phyloP scores from a whole-genome alignment of 2,329 filamentous ascomycete genomes.

The Aspergillus clavatus region DNA sequence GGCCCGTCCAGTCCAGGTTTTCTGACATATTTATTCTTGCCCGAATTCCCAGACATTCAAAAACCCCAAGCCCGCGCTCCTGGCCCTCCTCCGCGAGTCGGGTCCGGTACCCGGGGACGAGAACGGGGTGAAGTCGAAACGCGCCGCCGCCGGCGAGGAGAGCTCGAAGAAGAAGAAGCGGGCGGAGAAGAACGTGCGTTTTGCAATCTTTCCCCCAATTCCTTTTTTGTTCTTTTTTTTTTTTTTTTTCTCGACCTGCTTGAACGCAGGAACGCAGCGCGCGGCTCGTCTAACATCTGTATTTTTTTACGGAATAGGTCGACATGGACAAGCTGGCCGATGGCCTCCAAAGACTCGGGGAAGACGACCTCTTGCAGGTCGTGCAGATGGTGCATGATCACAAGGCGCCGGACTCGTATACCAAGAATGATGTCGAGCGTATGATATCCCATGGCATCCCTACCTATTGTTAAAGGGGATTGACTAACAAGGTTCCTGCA shows the following conservation, averaged over 20 bases:
- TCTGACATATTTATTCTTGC: not conserved
- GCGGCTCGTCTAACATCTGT: no score
- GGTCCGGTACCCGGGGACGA: conserved; percentile 75
- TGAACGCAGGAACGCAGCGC: no score
- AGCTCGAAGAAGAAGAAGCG: conserved; percentile 73
- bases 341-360: conserved; percentile 77
- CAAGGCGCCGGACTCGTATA: conserved; percentile 90
- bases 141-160: conserved; percentile 51
- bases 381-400: conserved; percentile 98
- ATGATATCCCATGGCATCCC: conserved; percentile 44
- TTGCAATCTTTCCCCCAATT: not conserved
- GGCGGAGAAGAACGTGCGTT: conserved; percentile 54
- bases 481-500: conserved; percentile 40
- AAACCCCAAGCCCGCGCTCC: conserved; percentile 83
- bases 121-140: conserved; percentile 61
- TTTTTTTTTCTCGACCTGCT: not conserved
- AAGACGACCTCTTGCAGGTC: conserved; percentile 90
- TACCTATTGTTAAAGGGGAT: not conserved
- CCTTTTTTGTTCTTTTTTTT: no score
- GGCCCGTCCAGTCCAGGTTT: no score
- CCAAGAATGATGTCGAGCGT: conserved; percentile 96
- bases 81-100: conserved; percentile 73
- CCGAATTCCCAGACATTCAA: conserved; percentile 69
- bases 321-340: conserved; percentile 98
- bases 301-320: conserved; percentile 39